Evolutionary conservation across 495 filamentous ascomycete genomes (phyloP).

Genomic region (Articulospora tetracladia): DNA sequence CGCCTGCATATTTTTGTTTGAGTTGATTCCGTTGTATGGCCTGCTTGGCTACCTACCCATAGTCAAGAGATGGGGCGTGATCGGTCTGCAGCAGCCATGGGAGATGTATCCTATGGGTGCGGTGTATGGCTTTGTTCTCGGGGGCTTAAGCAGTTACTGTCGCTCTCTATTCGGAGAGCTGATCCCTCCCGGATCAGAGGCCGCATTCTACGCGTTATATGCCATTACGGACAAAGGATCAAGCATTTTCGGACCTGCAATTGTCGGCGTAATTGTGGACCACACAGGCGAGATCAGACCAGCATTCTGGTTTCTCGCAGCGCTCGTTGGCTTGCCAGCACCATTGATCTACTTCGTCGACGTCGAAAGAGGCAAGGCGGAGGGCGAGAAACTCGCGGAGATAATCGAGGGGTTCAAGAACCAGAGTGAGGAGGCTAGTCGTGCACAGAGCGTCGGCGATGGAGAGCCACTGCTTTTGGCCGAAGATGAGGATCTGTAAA

Average conservation of each 20-base stretch:
- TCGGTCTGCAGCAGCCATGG: constrained; percentile 89
- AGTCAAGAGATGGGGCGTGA: constrained; percentile 65
- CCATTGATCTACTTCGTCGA: constrained; percentile 82
- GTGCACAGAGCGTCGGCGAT: constrained; percentile 4
- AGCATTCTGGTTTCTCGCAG: constrained; percentile 88
- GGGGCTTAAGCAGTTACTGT: constrained; percentile 90
- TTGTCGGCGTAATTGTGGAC: constrained; percentile 91
- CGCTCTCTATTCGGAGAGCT: constrained; percentile 89
- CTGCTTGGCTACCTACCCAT: constrained; percentile 86
- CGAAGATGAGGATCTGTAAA: constrained; percentile 12
- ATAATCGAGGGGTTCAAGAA: constrained; percentile 56
- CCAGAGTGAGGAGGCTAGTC: constrained; percentile 10
- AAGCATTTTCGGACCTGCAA: constrained; percentile 88
- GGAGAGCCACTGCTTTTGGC: constrained; percentile 4
- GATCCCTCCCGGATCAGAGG: constrained; percentile 88
- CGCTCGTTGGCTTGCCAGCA: constrained; percentile 75
- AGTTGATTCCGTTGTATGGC: constrained; percentile 88
- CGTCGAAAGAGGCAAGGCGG: constrained; percentile 81
- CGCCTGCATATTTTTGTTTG: constrained; percentile 83
- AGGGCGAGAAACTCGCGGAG: constrained; percentile 67
- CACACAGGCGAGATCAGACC: constrained; percentile 85
- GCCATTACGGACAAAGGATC: constrained; percentile 98
- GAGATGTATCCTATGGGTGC: constrained; percentile 94
- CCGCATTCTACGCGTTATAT: constrained; percentile 94
- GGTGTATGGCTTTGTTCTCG: constrained; percentile 90